phyloP scores from a whole-genome alignment of 2,329 filamentous ascomycete genomes.

The Alternaria postmessia region DNA sequence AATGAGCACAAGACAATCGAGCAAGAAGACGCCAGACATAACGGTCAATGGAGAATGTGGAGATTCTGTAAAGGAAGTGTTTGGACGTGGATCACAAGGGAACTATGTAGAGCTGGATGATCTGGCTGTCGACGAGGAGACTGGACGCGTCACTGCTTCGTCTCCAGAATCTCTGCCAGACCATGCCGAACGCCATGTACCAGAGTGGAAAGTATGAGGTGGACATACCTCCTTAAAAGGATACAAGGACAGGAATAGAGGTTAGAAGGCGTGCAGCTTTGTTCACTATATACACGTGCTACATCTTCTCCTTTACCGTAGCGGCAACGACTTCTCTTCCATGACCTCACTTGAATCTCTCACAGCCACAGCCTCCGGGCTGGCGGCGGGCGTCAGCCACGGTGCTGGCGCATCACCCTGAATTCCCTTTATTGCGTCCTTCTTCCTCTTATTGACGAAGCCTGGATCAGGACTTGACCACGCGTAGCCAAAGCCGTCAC shows the following conservation, averaged over 20 bases:
- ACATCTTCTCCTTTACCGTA: constrained; percentile 4
- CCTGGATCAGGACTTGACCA: constrained; percentile 65
- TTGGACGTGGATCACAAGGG: too few species aligned
- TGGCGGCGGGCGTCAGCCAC: constrained; percentile 51
- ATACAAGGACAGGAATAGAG: background rate
- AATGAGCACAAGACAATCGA: too few species aligned
- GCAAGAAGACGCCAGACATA: too few species aligned
- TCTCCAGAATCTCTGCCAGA: too few species aligned
- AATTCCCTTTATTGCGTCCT: constrained; percentile 19
- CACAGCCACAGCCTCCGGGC: constrained; percentile 40
- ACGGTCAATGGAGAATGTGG: too few species aligned
- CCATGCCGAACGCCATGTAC: too few species aligned
- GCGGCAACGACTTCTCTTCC: constrained; percentile 37
- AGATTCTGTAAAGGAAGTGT: too few species aligned
- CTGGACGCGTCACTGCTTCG: too few species aligned
- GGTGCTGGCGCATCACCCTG: constrained; percentile 35
- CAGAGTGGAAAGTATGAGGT: too few species aligned
- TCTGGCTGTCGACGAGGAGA: too few species aligned
- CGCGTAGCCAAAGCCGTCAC: constrained; percentile 68
- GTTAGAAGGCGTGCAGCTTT: background rate
- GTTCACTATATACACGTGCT: background rate
- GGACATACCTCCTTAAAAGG: fast-evolving
- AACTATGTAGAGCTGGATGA: too few species aligned
- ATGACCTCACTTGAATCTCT: constrained; percentile 24
- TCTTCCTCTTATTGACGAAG: constrained; percentile 49